phyloP scores from a whole-genome alignment of 2,329 filamentous ascomycete genomes.

The Colletotrichum godetiae region DNA sequence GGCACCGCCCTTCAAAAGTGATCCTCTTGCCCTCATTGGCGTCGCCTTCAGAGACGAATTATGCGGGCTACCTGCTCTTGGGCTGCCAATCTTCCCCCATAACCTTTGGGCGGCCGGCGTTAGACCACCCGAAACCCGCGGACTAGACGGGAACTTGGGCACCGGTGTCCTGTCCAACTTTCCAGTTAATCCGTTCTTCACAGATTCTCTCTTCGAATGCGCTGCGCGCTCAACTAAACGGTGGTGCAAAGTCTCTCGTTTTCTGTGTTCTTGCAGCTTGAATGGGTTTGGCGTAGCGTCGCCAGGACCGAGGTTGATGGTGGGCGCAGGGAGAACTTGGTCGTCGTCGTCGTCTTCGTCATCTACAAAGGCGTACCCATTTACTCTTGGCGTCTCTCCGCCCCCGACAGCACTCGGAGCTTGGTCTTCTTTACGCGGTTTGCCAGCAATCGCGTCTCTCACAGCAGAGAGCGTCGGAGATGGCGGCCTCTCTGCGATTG shows the following conservation, averaged over 20 bases:
- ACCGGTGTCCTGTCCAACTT: conserved; percentile 70
- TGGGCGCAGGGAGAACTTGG: conserved; percentile 43
- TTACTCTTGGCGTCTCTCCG: conserved; percentile 87
- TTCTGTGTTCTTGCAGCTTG: conserved; percentile 78
- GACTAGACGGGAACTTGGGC: conserved; percentile 78
- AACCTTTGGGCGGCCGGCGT: conserved; percentile 81
- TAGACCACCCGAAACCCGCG: conserved; percentile 65
- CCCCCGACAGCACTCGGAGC: conserved; percentile 69
- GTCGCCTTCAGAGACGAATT: conserved; percentile 50
- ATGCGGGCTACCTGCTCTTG: conserved; percentile 51
- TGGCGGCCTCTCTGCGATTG: conserved; percentile 62
- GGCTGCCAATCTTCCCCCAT: conserved; percentile 68
- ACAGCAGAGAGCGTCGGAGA: conserved; percentile 89
- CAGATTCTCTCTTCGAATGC: conserved; percentile 74
- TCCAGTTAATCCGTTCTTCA: conserved; percentile 68
- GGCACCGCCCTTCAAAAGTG: conserved; percentile 49
- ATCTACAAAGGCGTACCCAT: conserved; percentile 94
- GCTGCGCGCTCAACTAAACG: conserved; percentile 87
- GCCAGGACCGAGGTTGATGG: conserved; percentile 68
- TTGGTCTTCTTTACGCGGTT: conserved; percentile 69
- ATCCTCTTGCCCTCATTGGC: conserved; percentile 51
- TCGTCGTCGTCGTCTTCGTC: conserved; percentile 73
- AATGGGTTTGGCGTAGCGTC: conserved; percentile 82
- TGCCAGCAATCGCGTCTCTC: conserved; percentile 84
- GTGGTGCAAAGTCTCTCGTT: conserved; percentile 84